Percentiles rank a stretch among this genome's conserved stretches.
These are phyloP conservation scores for Rhododendron vialii DNA, from an alignment of 148 eudicot genomes.

Conservation along the genomic window DNA sequence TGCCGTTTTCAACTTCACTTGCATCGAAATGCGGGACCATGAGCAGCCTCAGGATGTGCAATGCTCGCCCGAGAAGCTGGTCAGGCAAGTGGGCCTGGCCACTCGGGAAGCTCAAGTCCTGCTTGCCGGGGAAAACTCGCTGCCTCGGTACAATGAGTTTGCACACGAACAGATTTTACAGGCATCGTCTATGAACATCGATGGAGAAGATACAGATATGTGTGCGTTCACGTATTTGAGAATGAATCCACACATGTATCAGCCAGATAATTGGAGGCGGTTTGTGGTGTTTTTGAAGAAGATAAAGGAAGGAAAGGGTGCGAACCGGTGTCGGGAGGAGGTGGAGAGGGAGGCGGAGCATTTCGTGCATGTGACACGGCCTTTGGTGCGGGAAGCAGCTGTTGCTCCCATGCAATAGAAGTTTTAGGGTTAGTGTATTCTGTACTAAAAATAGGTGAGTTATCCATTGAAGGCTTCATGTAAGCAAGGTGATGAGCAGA, in stretches of 20 bases:
- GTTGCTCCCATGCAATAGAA: conserved; percentile 57
- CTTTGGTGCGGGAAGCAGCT: conserved; percentile 76
- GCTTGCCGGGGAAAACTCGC: conserved; percentile 82
- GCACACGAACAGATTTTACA: conserved; percentile 77
- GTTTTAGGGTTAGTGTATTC: background rate
- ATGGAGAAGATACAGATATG: conserved; percentile 57
- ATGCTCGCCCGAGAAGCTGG: conserved; percentile 89
- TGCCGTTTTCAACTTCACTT: conserved; percentile 86
- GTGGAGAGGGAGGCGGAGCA: conserved; percentile 89
- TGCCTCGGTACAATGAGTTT: conserved; percentile 74
- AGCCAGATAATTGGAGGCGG: conserved; percentile 79
- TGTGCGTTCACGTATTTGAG: conserved; percentile 93
- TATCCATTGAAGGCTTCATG: background rate
- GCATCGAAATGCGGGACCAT: conserved; percentile 87
- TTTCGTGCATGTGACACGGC: conserved; percentile 67
- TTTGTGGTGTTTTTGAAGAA: conserved; percentile 69
- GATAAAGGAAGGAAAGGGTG: conserved; percentile 80
- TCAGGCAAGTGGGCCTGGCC: conserved; percentile 68
- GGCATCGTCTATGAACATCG: conserved; percentile 43
- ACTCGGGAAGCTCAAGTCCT: conserved; percentile 65
- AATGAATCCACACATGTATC: conserved; percentile 77
- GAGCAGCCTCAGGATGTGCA: conserved; percentile 94
- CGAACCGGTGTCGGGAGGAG: conserved; percentile 56
- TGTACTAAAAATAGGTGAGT: background rate
- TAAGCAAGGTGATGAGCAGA: background rate